Evolutionary conservation across 2,329 filamentous ascomycete species (phyloP).

Genomic region (Sarocladium kiliense): DNA sequence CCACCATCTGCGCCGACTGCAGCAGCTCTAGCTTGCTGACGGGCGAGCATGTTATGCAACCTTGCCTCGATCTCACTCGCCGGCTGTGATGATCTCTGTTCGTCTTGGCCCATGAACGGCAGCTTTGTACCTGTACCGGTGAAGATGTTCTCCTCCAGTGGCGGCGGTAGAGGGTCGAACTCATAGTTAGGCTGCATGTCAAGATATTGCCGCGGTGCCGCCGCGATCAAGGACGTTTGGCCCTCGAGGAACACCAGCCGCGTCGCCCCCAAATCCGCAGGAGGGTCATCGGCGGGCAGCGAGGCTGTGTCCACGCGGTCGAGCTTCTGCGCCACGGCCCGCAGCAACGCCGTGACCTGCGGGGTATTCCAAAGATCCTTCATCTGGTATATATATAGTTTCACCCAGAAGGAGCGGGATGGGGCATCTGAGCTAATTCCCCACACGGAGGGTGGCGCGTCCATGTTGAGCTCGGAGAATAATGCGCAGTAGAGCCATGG

Average conservation of each 20-base stretch:
- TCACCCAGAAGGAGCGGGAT: slow-evolving; percentile 61
- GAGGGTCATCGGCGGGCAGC: slow-evolving; percentile 33
- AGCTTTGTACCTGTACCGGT: slow-evolving; percentile 32
- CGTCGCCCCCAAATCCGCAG: slow-evolving; percentile 48
- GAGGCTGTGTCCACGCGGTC: slow-evolving; percentile 34
- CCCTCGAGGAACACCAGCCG: slow-evolving; percentile 77
- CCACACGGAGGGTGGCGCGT: slow-evolving; percentile 78
- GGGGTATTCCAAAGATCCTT: slow-evolving; percentile 85
- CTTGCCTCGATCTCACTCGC: slow-evolving; percentile 20
- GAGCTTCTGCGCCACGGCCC: slow-evolving; percentile 59
- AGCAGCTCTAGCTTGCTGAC: slow-evolving; percentile 14
- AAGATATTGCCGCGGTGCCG: slow-evolving; percentile 63
- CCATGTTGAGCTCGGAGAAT: slow-evolving; percentile 74
- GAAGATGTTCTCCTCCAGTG: slow-evolving; percentile 48
- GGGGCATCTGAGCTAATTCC: slow-evolving; percentile 62
- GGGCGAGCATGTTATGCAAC: slow-evolving; percentile 23
- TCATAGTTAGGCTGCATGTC: slow-evolving; percentile 62
- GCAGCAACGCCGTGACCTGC: slow-evolving; percentile 62
- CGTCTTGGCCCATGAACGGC: slow-evolving; percentile 22
- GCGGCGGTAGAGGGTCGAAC: slow-evolving; percentile 78
- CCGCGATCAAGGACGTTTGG: slow-evolving; percentile 62
- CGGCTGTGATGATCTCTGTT: slow-evolving; percentile 28
- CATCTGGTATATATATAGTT: slow-evolving; percentile 69
- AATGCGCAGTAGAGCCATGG: slow-evolving; percentile 83
- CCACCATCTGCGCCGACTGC: slow-evolving; percentile 10